Base-by-base conservation (phyloP, 441 rosid genomes). In the Gossypium davidsonii region DNA sequence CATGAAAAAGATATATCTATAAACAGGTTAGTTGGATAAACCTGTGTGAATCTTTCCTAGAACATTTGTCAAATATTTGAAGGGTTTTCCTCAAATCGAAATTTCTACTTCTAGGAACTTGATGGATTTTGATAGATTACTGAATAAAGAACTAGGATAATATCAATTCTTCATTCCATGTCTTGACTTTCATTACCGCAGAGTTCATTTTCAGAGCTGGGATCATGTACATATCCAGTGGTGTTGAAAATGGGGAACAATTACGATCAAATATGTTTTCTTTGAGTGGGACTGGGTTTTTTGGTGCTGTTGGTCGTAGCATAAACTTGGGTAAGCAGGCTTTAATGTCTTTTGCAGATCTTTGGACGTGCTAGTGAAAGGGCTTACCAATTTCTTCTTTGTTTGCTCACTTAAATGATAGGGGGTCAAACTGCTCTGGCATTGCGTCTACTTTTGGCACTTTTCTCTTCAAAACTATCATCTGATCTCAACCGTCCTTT, bases 361-460 rank as follows among this genome's bases (percentile, higher is more conserved):
- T 71, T 53, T 9, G 4, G 4, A 52, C 31, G 14, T 65, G 48
- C 42, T 56, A 68, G 39, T 74, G 21, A 46, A 73, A 34, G 15
- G 67, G 25, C 25, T 63, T 56, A 14, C 10, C 53, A 39, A 23
- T 51, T 76, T 62, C 58, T 44, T 55, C 6, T 69, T 49, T 18
- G 71, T 18, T 26, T 26, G 66, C 48, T 77, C 65, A 28, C 73
- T 20, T 62, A 14, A 70, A 76, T 71, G 67, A 17, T 81, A 86
- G 97, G 98, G 56, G 97, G 96, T 31, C 96, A 90, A 78, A 85
- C 91, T 10, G 97, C 98, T 46, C 81, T 92, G 31, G 98, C 94
- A 1, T 84, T 94, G 58, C 87, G 95, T 7, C 85, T 90, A 21
- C 95, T 90, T 70, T 83, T 92, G 68, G 97, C 97, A 2, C 77